phyloP scores from a whole-genome alignment of 768 basidiomycete species.

The Clitopilus passeckerianus region DNA sequence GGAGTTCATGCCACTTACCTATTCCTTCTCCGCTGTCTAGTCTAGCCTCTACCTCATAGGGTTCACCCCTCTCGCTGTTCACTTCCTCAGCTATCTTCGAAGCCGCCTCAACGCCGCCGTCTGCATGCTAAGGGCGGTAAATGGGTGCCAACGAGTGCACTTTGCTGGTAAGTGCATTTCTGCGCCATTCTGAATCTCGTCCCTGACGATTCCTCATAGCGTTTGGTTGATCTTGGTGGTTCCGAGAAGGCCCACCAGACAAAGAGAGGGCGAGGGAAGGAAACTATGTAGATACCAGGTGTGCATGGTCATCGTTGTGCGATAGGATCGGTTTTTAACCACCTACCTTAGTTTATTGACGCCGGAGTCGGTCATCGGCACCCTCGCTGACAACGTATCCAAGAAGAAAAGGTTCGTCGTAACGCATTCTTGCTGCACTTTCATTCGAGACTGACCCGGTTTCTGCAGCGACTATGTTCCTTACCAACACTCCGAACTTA shows the following conservation, averaged over 20 bases:
- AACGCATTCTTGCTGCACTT: background rate
- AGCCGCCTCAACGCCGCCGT: no score
- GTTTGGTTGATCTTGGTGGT: slow-evolving; percentile 92
- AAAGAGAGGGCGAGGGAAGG: slow-evolving; percentile 96
- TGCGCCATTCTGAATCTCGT: background rate
- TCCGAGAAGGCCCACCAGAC: slow-evolving; percentile 92
- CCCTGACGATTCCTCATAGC: slow-evolving; percentile 36
- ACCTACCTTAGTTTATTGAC: slow-evolving; percentile 65
- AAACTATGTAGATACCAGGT: slow-evolving; percentile 93
- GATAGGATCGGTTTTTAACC: slow-evolving; percentile 3
- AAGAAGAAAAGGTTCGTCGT: slow-evolving; percentile 65
- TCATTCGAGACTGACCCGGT: background rate
- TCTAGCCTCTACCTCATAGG: no score
- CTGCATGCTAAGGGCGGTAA: slow-evolving; percentile 78
- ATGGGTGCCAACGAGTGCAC: slow-evolving; percentile 75
- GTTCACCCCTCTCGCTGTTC: no score
- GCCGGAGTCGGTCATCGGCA: slow-evolving; percentile 88
- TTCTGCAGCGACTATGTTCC: slow-evolving; percentile 77
- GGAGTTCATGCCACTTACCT: no score
- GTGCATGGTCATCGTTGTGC: background rate
- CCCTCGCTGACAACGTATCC: slow-evolving; percentile 82
- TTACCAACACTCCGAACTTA: slow-evolving; percentile 93
- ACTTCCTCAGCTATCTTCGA: no score
- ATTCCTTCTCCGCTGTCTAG: no score
- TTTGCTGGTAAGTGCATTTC: slow-evolving; percentile 46